A percentile compares a stretch with the other conserved stretches of the same genome.
phyloP scores from a whole-genome alignment of 2,329 filamentous ascomycete species.

The Cladophialophora yegresii region DNA sequence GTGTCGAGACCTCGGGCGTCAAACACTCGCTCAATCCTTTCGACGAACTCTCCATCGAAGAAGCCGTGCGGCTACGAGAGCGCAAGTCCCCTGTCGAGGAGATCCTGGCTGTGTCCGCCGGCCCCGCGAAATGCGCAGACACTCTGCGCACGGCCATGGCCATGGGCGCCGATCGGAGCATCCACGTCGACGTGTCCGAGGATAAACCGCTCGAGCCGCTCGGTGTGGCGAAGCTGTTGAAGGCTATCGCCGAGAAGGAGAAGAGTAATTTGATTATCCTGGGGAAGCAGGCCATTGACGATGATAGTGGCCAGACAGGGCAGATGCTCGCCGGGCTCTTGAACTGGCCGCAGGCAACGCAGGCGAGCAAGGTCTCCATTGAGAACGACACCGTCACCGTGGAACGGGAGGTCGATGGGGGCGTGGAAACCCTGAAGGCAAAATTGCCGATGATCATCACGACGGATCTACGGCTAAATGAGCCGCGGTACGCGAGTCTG shows the following conservation, averaged over 20 bases:
- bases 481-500: slow-evolving; percentile 90
- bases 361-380: slow-evolving; percentile 82
- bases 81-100: slow-evolving; percentile 81
- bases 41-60: slow-evolving; percentile 96
- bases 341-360: slow-evolving; percentile 91
- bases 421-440: slow-evolving; percentile 82
- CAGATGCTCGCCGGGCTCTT: slow-evolving; percentile 95
- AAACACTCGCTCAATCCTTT: slow-evolving; percentile 99
- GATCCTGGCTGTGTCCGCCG: slow-evolving; percentile 86
- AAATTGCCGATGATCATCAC: slow-evolving; percentile 92
- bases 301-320: slow-evolving; percentile 91
- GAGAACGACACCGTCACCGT: slow-evolving; percentile 70
- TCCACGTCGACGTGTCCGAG: slow-evolving; percentile 81
- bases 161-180: slow-evolving; percentile 91
- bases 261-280: slow-evolving; percentile 88
- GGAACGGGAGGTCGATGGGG: slow-evolving; percentile 90
- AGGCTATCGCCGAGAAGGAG: slow-evolving; percentile 76
- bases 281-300: slow-evolving; percentile 98
- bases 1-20: slow-evolving; percentile 85
- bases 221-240: slow-evolving; percentile 85
- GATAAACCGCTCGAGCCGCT: slow-evolving; percentile 77
- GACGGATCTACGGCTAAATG: slow-evolving; percentile 90
- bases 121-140: slow-evolving; percentile 83
- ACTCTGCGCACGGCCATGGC: slow-evolving; percentile 95
- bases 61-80: slow-evolving; percentile 91